Base-by-base conservation (phyloP, 352 stramenopile species). In the Phytophthora citrophthora region DNA sequence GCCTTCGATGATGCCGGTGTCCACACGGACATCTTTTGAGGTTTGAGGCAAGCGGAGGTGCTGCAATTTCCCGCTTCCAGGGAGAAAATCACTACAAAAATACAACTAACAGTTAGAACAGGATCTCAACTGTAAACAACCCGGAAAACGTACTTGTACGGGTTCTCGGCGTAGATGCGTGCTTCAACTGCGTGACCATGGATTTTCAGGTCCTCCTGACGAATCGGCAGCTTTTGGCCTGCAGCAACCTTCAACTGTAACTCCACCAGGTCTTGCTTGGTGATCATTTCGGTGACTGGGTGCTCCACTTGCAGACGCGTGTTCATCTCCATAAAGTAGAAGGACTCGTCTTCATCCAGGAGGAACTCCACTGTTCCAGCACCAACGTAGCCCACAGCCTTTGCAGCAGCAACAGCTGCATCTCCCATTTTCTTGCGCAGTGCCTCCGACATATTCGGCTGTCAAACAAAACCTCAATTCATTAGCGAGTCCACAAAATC, bases 311-410 rank as follows among this genome's bases (percentile, higher is more conserved):
- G 94, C n/a, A 98, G 74, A 20, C 94, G 91, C 32, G 94, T 98
- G 84, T 98, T 98, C 92, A 98, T 98, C 68, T 98, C 94, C 88
- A 98, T 97, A 58, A 98, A 98, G 66, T 97, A 98, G 61, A 98
- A 98, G 23, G 82, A 89, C 55, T 95, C 86, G 61, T 93, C 81
- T 34, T 93, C 79, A 69, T 98, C 94, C 43, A 97, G 59, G 20
- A 98, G 78, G 65, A 98, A 98, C 75, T 98, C 94, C 31, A 98
- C 94, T 10, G 94, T 98, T 39, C 94, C 94, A 29, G 94, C 94
- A 16, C 91, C 91, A 54, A 95, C 89, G 68, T 98, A 98, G 34
- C 89, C 91, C 16, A 98, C 90, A 29, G 92, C 90, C 64, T 97
- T 90, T 12, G 91, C 91, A 26, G 93, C 90, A 13, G 84, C 81